Evolutionary conservation across 371 early-diverging fungal genomes (phyloP), one percentile per base, ranked within the genome.

Genomic region (Zancudomyces culisetae): DNA sequence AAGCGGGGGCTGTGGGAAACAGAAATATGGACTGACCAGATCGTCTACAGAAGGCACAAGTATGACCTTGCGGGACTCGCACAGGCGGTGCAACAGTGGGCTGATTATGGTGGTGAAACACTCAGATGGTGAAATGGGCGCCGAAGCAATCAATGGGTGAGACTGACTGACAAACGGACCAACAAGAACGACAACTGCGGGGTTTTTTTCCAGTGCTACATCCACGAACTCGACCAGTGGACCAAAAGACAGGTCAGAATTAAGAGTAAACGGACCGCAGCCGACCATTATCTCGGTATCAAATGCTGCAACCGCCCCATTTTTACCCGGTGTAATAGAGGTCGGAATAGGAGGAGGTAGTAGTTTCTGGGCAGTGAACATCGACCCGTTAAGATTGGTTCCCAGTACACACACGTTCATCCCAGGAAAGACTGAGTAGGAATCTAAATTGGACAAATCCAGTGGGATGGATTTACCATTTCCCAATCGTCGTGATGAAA

Each of bases 91-190:
- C 13, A 48, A 27, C 48, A 26, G 27, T 10, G 27, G 24, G 8
- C 27, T 27, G 3, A 48, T 27, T n/a, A 27, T n/a, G 29, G n/a
- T 27, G 3, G 3, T 48, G 29, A 48, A 48, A 27, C n/a, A 27
- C 29, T 48, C 23, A 10, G 24, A n/a, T 48, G 48, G 48, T n/a
- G 48, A 23, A 4, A 48, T 27, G 4, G 18, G 6, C 26, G 8
- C 13, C n/a, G n/a, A 8, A 27, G n/a, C 27, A 6, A 23, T 10
- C 29, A 27, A n/a, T 27, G 29, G n/a, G 27, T 27, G 24, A 4
- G n/a, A n/a, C 26, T 48, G 24, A n/a, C 48, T n/a, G 27, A 48
- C 27, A 48, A 48, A 48, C 27, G 48, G 48, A 13, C 48, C 48
- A 48, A 29, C 4, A 3, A 48, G 27, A 48, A 48, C n/a, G 3